phyloP scores from a whole-genome alignment of 1,284 basidiomycete species.

The Sanghuangporus baumii region DNA sequence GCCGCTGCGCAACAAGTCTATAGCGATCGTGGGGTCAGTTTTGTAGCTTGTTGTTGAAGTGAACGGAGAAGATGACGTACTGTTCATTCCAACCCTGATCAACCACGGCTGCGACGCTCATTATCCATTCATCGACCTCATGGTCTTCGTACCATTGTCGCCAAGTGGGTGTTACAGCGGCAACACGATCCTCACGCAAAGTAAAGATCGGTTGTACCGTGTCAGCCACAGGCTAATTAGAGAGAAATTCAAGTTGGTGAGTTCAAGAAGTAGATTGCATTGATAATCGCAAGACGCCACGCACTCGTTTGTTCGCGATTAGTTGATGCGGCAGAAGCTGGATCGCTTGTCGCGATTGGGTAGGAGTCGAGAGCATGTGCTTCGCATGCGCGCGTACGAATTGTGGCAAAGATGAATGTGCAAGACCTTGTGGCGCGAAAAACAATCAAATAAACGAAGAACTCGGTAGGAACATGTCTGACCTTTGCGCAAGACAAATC shows the following conservation, averaged over 20 bases:
- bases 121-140: slow-evolving; percentile 93
- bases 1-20: slow-evolving; percentile 50
- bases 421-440: slow-evolving; percentile 50
- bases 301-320: slow-evolving; percentile 71
- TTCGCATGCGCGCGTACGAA: slow-evolving; percentile 72
- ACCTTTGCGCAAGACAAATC: slow-evolving; percentile 97
- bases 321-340: slow-evolving; percentile 82
- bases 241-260: neutral
- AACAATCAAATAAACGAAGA: neutral
- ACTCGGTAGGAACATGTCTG: neutral
- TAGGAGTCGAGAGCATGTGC: slow-evolving; percentile 51
- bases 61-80: slow-evolving; percentile 34
- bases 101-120: slow-evolving; percentile 79
- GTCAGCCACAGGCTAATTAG: slow-evolving; percentile 50
- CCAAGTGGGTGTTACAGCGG: slow-evolving; percentile 76
- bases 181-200: slow-evolving; percentile 70
- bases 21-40: slow-evolving; percentile 1
- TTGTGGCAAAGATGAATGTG: slow-evolving; percentile 67
- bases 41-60: neutral
- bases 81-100: slow-evolving; percentile 88
- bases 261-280: neutral
- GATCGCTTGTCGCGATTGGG: slow-evolving; percentile 46
- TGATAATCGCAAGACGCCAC: slow-evolving; percentile 3
- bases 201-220: slow-evolving; percentile 53
- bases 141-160: slow-evolving; percentile 74